Percentiles rank a stretch among this genome's conserved stretches.
These are phyloP conservation scores for Hanseniaspora singularis DNA, from an alignment of 805 yeast species.

Conservation along the genomic window DNA sequence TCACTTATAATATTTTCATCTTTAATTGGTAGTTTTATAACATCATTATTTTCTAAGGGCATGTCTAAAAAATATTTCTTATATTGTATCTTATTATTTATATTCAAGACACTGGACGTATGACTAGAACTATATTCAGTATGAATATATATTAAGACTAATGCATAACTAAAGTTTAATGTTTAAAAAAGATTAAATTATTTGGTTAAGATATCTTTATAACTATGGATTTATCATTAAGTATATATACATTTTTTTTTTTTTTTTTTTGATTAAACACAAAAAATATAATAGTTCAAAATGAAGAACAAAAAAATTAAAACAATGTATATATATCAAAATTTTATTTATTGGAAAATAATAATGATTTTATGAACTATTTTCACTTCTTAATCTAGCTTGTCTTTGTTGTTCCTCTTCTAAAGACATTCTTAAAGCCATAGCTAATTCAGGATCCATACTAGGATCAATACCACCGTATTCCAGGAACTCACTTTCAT, in stretches of 20 bases:
- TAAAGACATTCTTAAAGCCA: conserved; percentile 85
- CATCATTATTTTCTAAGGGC: neutral
- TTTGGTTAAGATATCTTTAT: too few relatives aligned
- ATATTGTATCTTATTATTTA: neutral
- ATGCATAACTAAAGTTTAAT: too few relatives aligned
- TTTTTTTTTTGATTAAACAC: too few relatives aligned
- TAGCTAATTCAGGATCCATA: conserved; percentile 93
- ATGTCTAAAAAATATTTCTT: neutral
- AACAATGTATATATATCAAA: neutral
- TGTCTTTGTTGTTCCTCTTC: conserved; percentile 93
- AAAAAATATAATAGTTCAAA: too few relatives aligned
- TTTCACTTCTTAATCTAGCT: conserved; percentile 45
- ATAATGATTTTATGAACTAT: neutral
- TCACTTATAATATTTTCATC: conserved; percentile 10
- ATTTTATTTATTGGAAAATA: neutral
- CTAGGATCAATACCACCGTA: conserved; percentile 67
- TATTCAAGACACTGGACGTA: too few relatives aligned
- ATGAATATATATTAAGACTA: too few relatives aligned
- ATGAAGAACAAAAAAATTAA: too few relatives aligned
- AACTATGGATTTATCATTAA: too few relatives aligned
- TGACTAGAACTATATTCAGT: too few relatives aligned
- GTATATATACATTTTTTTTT: too few relatives aligned
- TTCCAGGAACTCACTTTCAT: conserved; percentile 44
- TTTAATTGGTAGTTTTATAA: neutral
- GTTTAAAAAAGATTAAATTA: too few relatives aligned